phyloP scores from a whole-genome alignment of 2,329 filamentous ascomycete species.

The Knufia fluminis region DNA sequence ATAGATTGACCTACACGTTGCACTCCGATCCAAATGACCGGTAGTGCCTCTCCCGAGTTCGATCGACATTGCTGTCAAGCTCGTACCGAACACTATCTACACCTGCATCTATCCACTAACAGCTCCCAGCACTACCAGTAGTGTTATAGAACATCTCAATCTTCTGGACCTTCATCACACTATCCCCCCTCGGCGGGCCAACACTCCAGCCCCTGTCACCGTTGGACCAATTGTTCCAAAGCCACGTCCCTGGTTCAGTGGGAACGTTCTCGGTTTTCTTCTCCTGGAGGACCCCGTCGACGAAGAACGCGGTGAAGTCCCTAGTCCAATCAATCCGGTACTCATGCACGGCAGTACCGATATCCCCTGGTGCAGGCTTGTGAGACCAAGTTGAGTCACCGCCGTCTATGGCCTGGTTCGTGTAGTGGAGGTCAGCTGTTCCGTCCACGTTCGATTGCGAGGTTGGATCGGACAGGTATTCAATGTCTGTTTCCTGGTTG shows the following conservation, averaged over 20 bases:
- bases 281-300: constrained; percentile 16
- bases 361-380: constrained; percentile 12
- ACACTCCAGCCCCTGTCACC: constrained; percentile 17
- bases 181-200: constrained; percentile 16
- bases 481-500: constrained; percentile 20
- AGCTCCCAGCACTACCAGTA: too few relatives aligned
- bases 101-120: too few relatives aligned
- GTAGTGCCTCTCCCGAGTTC: too few relatives aligned
- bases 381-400: constrained; percentile 12
- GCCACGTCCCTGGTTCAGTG: constrained; percentile 14
- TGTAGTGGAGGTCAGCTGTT: constrained; percentile 16
- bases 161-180: constrained; percentile 17
- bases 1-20: too few relatives aligned
- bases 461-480: constrained; percentile 19
- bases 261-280: constrained; percentile 17
- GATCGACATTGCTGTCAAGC: too few relatives aligned
- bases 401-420: constrained; percentile 14
- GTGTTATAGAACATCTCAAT: constrained; percentile 23
- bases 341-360: constrained; percentile 15
- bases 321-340: constrained; percentile 21
- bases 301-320: constrained; percentile 18
- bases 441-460: constrained; percentile 14
- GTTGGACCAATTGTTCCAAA: constrained; percentile 23
- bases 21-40: too few relatives aligned
- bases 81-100: too few relatives aligned